phyloP scores from a whole-genome alignment of 164 flowering plant species.

The Umbilicus rupestris region DNA sequence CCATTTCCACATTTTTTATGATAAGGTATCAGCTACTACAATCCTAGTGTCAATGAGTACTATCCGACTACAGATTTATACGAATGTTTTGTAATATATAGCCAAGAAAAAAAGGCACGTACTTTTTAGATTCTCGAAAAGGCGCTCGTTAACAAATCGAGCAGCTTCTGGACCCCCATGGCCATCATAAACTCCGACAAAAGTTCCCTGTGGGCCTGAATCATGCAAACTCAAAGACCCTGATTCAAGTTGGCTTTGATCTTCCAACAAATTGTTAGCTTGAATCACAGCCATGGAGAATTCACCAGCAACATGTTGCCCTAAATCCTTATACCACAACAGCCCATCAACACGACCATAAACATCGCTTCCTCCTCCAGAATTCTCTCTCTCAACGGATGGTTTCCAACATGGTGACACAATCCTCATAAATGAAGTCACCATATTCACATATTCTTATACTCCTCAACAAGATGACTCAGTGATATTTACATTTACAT shows the following conservation, averaged over 20 bases:
- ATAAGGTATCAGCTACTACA: neutral
- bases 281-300: constrained; percentile 88
- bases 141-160: constrained; percentile 49
- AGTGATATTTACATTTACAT: neutral
- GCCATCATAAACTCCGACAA: constrained; percentile 87
- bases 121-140: constrained; percentile 69
- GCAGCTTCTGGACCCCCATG: constrained; percentile 96
- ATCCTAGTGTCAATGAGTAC: neutral
- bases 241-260: constrained; percentile 76
- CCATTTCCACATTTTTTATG: too few species aligned
- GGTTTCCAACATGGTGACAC: constrained; percentile 76
- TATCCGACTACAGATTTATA: neutral
- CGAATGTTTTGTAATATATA: neutral
- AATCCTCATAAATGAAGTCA: constrained; percentile 42
- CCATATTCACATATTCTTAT: constrained; percentile 35
- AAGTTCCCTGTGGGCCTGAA: constrained; percentile 73
- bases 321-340: constrained; percentile 76
- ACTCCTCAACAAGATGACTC: constrained; percentile 10
- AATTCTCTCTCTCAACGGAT: constrained; percentile 34
- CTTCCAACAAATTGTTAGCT: constrained; percentile 72
- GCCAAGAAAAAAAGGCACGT: constrained; percentile 15
- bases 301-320: constrained; percentile 68
- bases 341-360: constrained; percentile 55
- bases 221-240: constrained; percentile 63
- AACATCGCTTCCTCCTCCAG: constrained; percentile 27